Conservation (phyloP, 2,329 filamentous ascomycete species). For the Dendrostoma leiphaemia region DNA sequence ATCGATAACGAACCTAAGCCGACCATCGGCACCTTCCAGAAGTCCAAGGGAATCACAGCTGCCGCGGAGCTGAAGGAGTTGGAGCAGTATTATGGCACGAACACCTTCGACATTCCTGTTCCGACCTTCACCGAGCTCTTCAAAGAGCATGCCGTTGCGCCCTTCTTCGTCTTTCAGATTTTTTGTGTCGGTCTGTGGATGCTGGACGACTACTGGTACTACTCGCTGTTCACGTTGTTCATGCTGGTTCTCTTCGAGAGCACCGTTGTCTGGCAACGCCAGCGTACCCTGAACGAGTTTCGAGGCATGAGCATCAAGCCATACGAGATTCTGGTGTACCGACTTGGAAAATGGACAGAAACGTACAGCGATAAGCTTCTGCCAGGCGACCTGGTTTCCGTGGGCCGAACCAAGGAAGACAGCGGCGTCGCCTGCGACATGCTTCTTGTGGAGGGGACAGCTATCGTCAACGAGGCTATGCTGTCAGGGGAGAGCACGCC, state of each 20-base stretch:
- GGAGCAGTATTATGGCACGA: conserved; percentile 90
- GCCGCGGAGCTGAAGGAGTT: conserved; percentile 75
- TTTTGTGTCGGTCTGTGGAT: conserved; percentile 99
- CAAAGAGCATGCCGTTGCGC: conserved; percentile 96
- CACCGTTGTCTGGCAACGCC: conserved; percentile 98
- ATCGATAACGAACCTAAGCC: conserved; percentile 87
- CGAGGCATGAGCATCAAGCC: conserved; percentile 99
- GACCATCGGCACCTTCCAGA: conserved; percentile 73
- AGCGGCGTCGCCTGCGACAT: conserved; percentile 97
- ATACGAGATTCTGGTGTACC: conserved; percentile 89
- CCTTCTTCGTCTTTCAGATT: conserved; percentile 98
- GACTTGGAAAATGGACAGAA: conserved; percentile 84
- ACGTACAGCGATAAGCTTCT: conserved; percentile 87
- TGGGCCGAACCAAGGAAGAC: conserved; percentile 92
- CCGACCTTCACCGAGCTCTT: conserved; percentile 94
- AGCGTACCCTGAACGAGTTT: conserved; percentile 93
- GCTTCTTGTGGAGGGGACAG: conserved; percentile 89
- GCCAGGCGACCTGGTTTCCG: conserved; percentile 90
- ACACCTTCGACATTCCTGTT: conserved; percentile 96
- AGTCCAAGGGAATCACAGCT: conserved; percentile 70
- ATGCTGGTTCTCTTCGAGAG: conserved; percentile 98
- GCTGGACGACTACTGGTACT: conserved; percentile 99
- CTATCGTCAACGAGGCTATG: conserved; percentile 99
- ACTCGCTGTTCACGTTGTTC: conserved; percentile 96
- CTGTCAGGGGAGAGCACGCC: conserved; percentile 97